Conservation (phyloP, 345 rosid genomes). For the Garcia nutans region DNA sequence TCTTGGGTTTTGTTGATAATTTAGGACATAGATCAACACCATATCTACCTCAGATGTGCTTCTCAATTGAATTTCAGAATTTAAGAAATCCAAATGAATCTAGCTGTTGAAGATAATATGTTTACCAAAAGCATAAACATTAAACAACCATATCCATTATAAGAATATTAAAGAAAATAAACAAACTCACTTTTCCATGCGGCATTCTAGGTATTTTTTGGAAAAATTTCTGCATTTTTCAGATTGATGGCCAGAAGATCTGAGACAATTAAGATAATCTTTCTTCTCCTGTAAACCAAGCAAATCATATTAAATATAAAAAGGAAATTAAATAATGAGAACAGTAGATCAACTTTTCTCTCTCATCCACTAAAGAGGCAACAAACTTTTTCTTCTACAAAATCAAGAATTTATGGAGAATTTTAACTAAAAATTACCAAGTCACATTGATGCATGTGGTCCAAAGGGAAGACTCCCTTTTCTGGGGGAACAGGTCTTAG, state of each 20-base stretch:
- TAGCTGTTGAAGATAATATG: neutral
- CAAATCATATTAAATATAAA: neutral
- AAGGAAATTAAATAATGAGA: neutral
- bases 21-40: neutral
- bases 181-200: constrained; percentile 79
- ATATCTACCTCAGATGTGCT: neutral
- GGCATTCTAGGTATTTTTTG: constrained; percentile 80
- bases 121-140: neutral
- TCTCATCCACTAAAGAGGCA: neutral
- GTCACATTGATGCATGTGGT: constrained; percentile 85
- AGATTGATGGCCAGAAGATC: constrained; percentile 68
- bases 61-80: neutral
- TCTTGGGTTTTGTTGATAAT: neutral
- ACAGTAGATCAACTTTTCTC: neutral
- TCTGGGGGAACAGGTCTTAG: constrained; percentile 88
- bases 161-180: neutral
- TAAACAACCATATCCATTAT: neutral
- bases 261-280: constrained; percentile 82
- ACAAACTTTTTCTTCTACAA: neutral
- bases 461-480: constrained; percentile 91
- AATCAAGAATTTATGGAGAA: neutral
- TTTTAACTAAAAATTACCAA: constrained; percentile 36
- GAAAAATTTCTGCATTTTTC: constrained; percentile 73
- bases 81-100: constrained; percentile 4
- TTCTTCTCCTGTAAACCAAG: constrained; percentile 70